These are phyloP conservation scores for Carex arenaria DNA, from an alignment of 202 grass and related monocot genomes.

Conservation along the genomic window DNA sequence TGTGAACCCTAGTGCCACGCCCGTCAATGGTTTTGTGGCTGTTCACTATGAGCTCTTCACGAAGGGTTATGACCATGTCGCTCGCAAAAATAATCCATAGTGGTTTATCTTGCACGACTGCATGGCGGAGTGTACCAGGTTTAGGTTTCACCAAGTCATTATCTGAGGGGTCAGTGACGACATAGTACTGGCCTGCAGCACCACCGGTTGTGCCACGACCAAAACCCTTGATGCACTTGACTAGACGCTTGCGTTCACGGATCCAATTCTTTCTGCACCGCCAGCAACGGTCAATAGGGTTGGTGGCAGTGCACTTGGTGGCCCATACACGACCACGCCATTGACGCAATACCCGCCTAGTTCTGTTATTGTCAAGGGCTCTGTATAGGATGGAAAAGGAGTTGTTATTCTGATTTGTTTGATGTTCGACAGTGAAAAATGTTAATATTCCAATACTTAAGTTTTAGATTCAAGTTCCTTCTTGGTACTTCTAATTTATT, in stretches of 20 bases:
- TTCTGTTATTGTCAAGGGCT: constrained; percentile 18
- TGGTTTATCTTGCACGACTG: constrained; percentile 34
- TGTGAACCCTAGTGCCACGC: constrained; percentile 50
- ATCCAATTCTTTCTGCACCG: constrained; percentile 45
- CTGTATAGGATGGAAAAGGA: neutral
- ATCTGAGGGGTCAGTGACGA: constrained; percentile 46
- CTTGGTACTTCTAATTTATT: neutral
- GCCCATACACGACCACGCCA: neutral
- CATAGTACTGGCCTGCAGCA: constrained; percentile 22
- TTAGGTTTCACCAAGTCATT: constrained; percentile 20
- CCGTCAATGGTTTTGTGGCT: constrained; percentile 60
- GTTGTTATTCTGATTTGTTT: neutral
- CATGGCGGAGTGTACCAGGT: constrained; percentile 41
- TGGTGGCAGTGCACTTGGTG: constrained; percentile 42
- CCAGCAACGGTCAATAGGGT: constrained; percentile 73
- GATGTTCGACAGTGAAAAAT: neutral
- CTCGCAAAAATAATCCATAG: constrained; percentile 59
- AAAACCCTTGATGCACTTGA: constrained; percentile 39
- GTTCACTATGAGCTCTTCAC: constrained; percentile 43
- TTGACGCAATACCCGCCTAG: constrained; percentile 9
- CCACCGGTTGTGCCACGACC: constrained; percentile 26
- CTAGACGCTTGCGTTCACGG: constrained; percentile 36
- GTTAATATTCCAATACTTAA: neutral
- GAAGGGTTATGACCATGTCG: constrained; percentile 48
- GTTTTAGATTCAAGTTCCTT: neutral